phyloP scores from a whole-genome alignment of 345 rosid species.

The Leavenworthia alabamica region DNA sequence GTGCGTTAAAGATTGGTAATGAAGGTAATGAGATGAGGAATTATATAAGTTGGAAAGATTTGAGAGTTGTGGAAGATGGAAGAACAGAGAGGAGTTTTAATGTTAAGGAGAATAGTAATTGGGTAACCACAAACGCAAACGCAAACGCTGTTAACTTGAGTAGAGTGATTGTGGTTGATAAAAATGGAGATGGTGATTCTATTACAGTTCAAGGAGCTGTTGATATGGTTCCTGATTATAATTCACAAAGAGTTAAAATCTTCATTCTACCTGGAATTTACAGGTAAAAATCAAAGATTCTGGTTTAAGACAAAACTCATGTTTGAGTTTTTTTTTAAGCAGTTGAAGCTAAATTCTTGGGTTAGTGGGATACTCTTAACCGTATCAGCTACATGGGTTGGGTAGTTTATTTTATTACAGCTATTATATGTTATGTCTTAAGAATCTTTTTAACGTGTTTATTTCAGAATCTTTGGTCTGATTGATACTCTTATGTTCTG shows the following conservation, averaged over 20 bases:
- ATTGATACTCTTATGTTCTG: too few relatives aligned
- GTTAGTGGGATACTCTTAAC: conserved; percentile 41
- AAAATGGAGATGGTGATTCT: conserved; percentile 61
- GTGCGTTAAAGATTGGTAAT: conserved; percentile 4
- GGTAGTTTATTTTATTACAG: too few relatives aligned
- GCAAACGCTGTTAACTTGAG: conserved; percentile 24
- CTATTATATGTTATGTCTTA: too few relatives aligned
- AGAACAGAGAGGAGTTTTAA: neutral
- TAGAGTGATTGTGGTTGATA: conserved; percentile 64
- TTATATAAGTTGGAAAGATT: conserved; percentile 73
- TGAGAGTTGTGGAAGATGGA: conserved; percentile 38
- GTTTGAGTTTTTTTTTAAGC: neutral
- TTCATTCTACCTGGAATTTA: conserved; percentile 73
- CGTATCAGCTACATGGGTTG: too few relatives aligned
- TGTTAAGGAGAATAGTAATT: conserved; percentile 12
- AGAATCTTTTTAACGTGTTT: too few relatives aligned
- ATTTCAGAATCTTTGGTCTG: too few relatives aligned
- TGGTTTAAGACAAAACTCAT: conserved; percentile 5
- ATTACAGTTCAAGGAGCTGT: conserved; percentile 82
- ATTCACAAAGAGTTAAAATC: conserved; percentile 67
- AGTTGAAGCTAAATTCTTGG: conserved; percentile 36
- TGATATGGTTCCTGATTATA: conserved; percentile 62
- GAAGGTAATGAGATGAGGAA: conserved; percentile 15
- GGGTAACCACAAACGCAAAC: conserved; percentile 19
- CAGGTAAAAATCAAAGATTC: conserved; percentile 52